Evolutionary conservation across 179 eudicot genomes (phyloP).

Genomic region (Monotropa hypopitys): DNA sequence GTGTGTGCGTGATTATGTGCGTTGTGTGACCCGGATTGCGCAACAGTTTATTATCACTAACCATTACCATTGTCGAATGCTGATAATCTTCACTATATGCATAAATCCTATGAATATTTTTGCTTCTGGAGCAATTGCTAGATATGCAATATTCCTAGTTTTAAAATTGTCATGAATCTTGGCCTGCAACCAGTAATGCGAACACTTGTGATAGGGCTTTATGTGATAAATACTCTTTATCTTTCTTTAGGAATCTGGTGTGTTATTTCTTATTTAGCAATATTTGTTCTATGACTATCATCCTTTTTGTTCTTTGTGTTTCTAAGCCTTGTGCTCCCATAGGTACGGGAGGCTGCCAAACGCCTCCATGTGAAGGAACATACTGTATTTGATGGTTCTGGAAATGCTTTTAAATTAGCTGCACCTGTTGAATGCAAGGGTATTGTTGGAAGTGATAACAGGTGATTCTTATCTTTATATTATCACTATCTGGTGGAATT

Average conservation of each 20-base stretch:
- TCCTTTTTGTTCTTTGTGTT: not conserved
- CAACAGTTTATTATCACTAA: no score
- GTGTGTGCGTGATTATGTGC: no score
- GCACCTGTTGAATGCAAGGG: conserved; percentile 99
- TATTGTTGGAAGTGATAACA: conserved; percentile 97
- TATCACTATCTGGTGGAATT: not conserved
- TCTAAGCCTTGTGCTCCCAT: not conserved
- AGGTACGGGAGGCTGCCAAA: conserved; percentile 94
- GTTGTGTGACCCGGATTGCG: no score
- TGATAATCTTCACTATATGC: not conserved
- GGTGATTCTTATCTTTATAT: conserved; percentile 29
- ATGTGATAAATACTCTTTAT: not conserved
- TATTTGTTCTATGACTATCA: not conserved
- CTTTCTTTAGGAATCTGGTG: not conserved
- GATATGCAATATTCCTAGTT: not conserved
- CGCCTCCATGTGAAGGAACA: conserved; percentile 92
- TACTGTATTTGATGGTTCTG: conserved; percentile 80
- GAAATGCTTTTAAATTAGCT: conserved; percentile 71
- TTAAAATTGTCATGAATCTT: not conserved
- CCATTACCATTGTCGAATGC: not conserved
- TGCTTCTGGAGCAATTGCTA: not conserved
- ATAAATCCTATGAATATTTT: not conserved
- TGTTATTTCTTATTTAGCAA: not conserved
- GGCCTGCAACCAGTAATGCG: not conserved
- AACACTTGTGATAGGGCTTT: not conserved